Evolutionary conservation across 257 asterid species (phyloP).

Genomic region (Solanum okadae): DNA sequence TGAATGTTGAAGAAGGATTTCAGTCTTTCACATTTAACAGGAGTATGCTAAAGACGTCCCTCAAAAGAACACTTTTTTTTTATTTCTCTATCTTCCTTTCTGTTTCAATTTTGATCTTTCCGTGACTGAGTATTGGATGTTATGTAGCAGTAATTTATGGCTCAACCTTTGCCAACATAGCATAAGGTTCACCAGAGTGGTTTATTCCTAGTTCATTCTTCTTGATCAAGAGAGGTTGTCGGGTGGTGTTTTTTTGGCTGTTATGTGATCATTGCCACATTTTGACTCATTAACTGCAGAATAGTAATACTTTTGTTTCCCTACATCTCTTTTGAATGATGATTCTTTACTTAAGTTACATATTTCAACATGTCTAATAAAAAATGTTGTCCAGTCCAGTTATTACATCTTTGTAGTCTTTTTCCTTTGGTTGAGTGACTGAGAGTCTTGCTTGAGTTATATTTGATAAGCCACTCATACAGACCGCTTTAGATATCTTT

Average conservation of each 20-base stretch:
- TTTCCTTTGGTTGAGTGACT: neutral
- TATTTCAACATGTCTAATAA: neutral
- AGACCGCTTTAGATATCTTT: neutral
- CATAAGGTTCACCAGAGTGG: neutral
- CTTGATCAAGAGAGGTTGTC: neutral
- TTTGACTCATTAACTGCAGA: neutral
- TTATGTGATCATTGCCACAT: neutral
- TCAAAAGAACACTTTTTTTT: neutral
- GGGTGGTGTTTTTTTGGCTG: neutral
- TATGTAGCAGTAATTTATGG: neutral
- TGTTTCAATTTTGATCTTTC: neutral
- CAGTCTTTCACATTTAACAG: neutral
- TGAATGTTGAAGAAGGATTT: neutral
- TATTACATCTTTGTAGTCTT: neutral
- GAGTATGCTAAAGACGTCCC: neutral
- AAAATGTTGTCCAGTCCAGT: neutral
- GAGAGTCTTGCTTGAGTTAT: neutral
- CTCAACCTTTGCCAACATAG: neutral
- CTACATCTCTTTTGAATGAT: neutral
- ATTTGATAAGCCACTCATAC: neutral
- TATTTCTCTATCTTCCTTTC: neutral
- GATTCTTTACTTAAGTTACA: neutral
- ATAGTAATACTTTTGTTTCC: neutral
- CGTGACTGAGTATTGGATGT: neutral
- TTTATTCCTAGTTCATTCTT: neutral